Evolutionary conservation across 2,329 filamentous ascomycete genomes (phyloP).

Genomic region (Tolypocladium album): DNA sequence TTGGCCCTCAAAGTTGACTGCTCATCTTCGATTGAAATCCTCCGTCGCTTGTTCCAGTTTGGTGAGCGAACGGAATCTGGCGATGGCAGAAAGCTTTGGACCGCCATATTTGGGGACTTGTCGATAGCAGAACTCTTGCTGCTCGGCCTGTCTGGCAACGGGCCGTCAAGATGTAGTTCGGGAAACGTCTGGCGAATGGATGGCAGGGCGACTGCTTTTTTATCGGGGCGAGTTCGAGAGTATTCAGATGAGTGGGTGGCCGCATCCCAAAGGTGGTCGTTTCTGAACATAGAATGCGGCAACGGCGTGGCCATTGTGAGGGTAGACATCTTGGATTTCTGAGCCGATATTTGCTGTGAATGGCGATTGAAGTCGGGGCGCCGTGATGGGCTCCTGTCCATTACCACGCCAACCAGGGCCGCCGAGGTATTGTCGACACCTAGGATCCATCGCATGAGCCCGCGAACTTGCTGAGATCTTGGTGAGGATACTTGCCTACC

Average conservation of each 20-base stretch:
- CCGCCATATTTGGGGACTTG: not conserved
- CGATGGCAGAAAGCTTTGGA: constrained; percentile 16
- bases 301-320: constrained; percentile 34
- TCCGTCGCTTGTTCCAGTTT: constrained; percentile 34
- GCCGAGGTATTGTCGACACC: constrained; percentile 6
- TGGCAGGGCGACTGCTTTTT: constrained; percentile 33
- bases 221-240: constrained; percentile 23
- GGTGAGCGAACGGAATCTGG: constrained; percentile 41
- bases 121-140: not conserved
- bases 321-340: constrained; percentile 35
- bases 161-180: constrained; percentile 25
- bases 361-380: constrained; percentile 16
- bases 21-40: constrained; percentile 30
- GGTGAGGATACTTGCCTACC: not conserved
- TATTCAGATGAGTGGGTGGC: constrained; percentile 20
- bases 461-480: not conserved
- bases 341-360: constrained; percentile 11
- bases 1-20: constrained; percentile 26
- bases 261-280: constrained; percentile 28
- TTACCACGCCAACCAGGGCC: constrained; percentile 15
- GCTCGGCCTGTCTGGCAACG: not conserved
- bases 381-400: constrained; percentile 30
- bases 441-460: not conserved
- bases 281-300: constrained; percentile 28
- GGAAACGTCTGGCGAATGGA: constrained; percentile 38